Conservation (phyloP, 2,329 filamentous ascomycete species). For the Aspergillus sp. region DNA sequence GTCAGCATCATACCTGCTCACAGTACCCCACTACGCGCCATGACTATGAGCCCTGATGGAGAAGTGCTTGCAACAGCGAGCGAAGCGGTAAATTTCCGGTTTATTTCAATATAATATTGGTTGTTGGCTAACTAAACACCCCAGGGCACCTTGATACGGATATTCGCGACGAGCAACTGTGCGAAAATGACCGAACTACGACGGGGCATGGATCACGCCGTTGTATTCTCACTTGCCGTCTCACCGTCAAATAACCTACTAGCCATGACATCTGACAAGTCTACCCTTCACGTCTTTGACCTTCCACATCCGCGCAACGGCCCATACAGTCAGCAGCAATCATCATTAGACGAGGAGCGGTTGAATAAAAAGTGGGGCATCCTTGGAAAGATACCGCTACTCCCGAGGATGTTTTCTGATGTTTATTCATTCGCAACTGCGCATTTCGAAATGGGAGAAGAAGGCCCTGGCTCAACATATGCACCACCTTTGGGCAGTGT, state of each 20-base stretch:
- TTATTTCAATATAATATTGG: neutral
- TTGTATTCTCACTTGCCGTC: slow-evolving; percentile 84
- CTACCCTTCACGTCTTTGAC: slow-evolving; percentile 92
- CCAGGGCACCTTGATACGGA: slow-evolving; percentile 80
- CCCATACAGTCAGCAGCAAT: slow-evolving; percentile 35
- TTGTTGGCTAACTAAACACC: slow-evolving; percentile 17
- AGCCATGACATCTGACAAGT: slow-evolving; percentile 94
- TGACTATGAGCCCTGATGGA: slow-evolving; percentile 77
- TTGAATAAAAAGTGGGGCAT: slow-evolving; percentile 79
- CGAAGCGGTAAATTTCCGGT: slow-evolving; percentile 58
- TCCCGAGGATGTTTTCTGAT: slow-evolving; percentile 86
- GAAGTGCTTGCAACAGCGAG: slow-evolving; percentile 85
- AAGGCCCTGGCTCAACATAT: slow-evolving; percentile 50
- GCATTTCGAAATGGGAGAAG: slow-evolving; percentile 81
- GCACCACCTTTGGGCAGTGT: slow-evolving; percentile 54
- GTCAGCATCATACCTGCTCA: slow-evolving; percentile 95
- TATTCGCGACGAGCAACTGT: slow-evolving; percentile 78
- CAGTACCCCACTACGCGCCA: slow-evolving; percentile 71
- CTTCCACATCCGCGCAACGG: slow-evolving; percentile 54
- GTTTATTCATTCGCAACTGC: slow-evolving; percentile 80
- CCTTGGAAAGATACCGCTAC: slow-evolving; percentile 75
- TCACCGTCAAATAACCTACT: slow-evolving; percentile 77
- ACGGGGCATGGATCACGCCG: slow-evolving; percentile 82
- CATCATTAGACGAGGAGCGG: slow-evolving; percentile 44
- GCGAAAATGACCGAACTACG: slow-evolving; percentile 81